phyloP scores from a whole-genome alignment of 2,329 filamentous ascomycete genomes.

The Xylaria sp. region DNA sequence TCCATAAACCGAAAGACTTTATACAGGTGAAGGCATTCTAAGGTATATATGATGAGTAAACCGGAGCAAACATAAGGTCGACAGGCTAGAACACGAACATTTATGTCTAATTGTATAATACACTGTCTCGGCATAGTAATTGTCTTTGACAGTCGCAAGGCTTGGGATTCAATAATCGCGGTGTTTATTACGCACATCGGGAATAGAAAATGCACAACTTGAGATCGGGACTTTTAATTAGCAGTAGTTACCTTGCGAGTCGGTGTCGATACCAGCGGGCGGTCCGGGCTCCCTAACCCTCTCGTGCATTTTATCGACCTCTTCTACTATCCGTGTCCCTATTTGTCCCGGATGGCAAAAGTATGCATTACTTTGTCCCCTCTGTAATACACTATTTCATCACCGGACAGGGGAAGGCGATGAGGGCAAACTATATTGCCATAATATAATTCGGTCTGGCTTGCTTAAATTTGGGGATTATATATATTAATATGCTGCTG shows the following conservation, averaged over 20 bases:
- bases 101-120: neutral
- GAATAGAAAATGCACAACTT: neutral
- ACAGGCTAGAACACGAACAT: neutral
- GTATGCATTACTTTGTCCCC: too few relatives aligned
- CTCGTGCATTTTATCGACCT: too few relatives aligned
- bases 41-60: too few relatives aligned
- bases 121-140: neutral
- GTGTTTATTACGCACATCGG: neutral
- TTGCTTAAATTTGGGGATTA: neutral
- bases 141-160: neutral
- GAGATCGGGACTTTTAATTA: neutral
- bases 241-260: too few relatives aligned
- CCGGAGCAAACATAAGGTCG: neutral
- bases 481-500: neutral
- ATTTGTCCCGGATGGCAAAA: too few relatives aligned
- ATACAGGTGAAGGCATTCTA: too few relatives aligned
- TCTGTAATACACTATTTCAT: too few relatives aligned
- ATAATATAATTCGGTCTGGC: neutral
- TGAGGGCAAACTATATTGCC: neutral
- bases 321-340: too few relatives aligned
- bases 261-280: too few relatives aligned
- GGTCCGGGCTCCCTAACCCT: too few relatives aligned
- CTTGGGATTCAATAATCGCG: neutral
- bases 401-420: neutral
- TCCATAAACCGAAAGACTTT: too few relatives aligned